Conservation (phyloP, 1,284 basidiomycete genomes). For the Cryptococcus maquisensis region DNA sequence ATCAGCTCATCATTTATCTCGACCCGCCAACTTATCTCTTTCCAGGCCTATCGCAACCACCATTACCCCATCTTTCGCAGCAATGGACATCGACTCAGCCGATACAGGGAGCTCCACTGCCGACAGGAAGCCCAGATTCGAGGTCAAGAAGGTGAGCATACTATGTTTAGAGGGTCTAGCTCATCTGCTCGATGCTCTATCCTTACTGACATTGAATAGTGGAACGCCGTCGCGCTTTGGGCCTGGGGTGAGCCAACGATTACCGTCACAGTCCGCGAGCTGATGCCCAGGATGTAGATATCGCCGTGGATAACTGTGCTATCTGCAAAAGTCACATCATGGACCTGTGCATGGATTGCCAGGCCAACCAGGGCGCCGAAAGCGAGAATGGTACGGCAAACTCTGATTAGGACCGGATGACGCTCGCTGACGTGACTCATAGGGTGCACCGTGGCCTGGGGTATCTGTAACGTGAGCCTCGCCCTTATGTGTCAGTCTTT, state of each 20-base stretch:
- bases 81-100: slow-evolving; percentile 52
- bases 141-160: slow-evolving; percentile 82
- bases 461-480: slow-evolving; percentile 86
- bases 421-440: not conserved
- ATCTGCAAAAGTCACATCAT: slow-evolving; percentile 98
- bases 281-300: slow-evolving; percentile 56
- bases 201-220: slow-evolving; percentile 54
- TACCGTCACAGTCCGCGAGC: not conserved
- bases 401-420: not conserved
- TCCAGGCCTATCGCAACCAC: too few species aligned
- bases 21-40: too few species aligned
- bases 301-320: slow-evolving; percentile 92
- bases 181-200: slow-evolving; percentile 6
- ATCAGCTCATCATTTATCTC: too few species aligned
- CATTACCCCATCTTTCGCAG: not conserved
- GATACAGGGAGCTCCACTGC: slow-evolving; percentile 20
- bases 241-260: slow-evolving; percentile 71
- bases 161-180: not conserved
- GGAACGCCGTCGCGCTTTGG: slow-evolving; percentile 95
- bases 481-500: not conserved
- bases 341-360: slow-evolving; percentile 98
- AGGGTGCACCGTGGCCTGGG: slow-evolving; percentile 99
- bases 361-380: slow-evolving; percentile 96
- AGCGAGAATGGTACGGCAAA: slow-evolving; percentile 57
- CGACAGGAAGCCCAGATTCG: slow-evolving; percentile 66